Evolutionary conservation across 2,329 filamentous ascomycete genomes (phyloP).

Genomic region (Calonectria hongkongensis): DNA sequence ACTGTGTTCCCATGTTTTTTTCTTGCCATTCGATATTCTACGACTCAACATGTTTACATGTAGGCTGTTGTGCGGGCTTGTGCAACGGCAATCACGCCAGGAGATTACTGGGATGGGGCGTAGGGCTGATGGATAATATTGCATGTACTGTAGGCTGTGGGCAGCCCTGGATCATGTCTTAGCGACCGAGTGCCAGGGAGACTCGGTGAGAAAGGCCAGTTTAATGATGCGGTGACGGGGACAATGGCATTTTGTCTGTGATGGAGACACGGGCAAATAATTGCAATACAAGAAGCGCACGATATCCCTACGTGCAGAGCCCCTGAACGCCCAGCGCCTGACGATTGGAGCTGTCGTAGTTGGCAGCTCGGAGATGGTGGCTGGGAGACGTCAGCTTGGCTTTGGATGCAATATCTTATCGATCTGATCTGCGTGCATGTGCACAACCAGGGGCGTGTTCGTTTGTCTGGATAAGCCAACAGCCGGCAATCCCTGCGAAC

Average conservation of each 20-base stretch:
- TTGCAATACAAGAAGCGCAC: neutral
- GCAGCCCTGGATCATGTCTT: slow-evolving; percentile 6
- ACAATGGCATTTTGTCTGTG: neutral
- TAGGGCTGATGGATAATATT: slow-evolving; percentile 2
- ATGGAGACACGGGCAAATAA: no score
- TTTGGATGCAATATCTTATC: slow-evolving; percentile 51
- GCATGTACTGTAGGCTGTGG: neutral
- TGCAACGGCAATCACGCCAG: no score
- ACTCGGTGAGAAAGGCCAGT: neutral
- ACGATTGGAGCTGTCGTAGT: no score
- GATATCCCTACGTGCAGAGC: neutral
- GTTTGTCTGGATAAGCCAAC: slow-evolving; percentile 22
- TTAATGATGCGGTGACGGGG: neutral
- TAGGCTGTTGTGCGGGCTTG: no score
- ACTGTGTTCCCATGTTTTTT: no score
- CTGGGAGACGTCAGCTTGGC: slow-evolving; percentile 3
- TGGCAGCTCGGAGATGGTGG: neutral
- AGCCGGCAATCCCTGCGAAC: neutral
- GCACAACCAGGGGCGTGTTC: slow-evolving; percentile 44
- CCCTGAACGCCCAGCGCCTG: no score
- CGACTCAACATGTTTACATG: no score
- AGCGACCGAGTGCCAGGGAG: neutral
- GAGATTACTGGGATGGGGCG: slow-evolving; percentile 1
- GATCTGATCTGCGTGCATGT: slow-evolving; percentile 56
- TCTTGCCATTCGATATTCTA: no score